A percentile compares a stretch with the other conserved stretches of the same genome.
These are phyloP conservation scores for Geranomyces variabilis DNA, from an alignment of 192 early-diverging fungal genomes.

Conservation along the genomic window DNA sequence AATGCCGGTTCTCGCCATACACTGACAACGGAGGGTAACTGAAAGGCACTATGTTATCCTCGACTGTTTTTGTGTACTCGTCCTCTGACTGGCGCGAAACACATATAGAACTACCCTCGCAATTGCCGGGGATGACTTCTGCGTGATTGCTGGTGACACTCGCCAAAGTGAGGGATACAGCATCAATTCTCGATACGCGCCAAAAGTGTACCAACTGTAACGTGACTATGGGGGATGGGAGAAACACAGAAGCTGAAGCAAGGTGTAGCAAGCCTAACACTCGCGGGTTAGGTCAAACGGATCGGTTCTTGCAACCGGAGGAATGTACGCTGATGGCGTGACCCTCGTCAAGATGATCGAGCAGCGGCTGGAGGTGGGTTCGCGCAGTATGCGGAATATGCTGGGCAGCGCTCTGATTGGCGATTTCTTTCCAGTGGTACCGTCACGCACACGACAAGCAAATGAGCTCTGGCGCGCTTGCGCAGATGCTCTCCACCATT, in stretches of 20 bases:
- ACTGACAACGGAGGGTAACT: constrained; percentile 82
- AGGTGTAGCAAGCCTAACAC: too few species aligned
- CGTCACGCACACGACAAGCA: constrained; percentile 84
- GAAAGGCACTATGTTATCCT: not conserved
- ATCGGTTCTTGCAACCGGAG: constrained; percentile 81
- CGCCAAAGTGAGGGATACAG: constrained; percentile 92
- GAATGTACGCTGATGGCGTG: constrained; percentile 87
- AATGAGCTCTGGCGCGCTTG: constrained; percentile 84
- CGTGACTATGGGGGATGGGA: not conserved
- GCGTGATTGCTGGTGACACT: constrained; percentile 92
- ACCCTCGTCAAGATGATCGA: constrained; percentile 80
- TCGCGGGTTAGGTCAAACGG: constrained; percentile 64
- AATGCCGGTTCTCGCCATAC: constrained; percentile 87
- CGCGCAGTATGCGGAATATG: too few species aligned
- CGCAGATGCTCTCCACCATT: constrained; percentile 92
- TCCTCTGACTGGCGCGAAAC: not conserved
- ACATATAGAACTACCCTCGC: constrained; percentile 74
- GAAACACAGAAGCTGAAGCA: too few species aligned
- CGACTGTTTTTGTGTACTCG: too few species aligned
- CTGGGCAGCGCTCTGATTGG: not conserved
- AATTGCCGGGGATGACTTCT: constrained; percentile 95
- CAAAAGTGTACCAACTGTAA: constrained; percentile 87
- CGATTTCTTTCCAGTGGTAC: constrained; percentile 69
- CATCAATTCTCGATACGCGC: constrained; percentile 92
- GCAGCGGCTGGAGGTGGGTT: constrained; percentile 81